Base-by-base conservation (phyloP, 2,329 filamentous ascomycete genomes). In the Hirsutella rhossiliensis region DNA sequence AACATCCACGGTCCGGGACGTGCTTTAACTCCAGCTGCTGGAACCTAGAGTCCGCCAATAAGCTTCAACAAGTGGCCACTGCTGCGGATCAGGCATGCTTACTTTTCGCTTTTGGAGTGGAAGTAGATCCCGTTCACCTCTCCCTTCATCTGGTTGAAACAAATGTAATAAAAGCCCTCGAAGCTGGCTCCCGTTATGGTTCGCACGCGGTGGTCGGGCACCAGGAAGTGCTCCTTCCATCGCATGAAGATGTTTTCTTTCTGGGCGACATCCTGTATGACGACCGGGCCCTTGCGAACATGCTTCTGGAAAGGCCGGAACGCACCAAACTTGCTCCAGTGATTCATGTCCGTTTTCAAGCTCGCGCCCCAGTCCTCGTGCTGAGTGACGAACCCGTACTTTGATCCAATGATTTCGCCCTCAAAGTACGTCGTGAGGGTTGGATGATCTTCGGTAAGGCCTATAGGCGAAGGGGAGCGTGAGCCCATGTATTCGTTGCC, bases 381-480 rank as follows among this genome's bases (percentile, higher is more conserved):
- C 51, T 85, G 79, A 32, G 92, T 98, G 50, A 84, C 77, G 67
- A 98, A 98, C n/a, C 80, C 84, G 66, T 97, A 89, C 60, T 94
- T 94, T 45, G 81, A 82, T 41, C 92, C 92, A 52, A 98, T 96
- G 44, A 98, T 94, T 65, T 98, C 92, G 61, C 90, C 89, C 65
- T 97, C 90, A 56, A 98, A 98, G 62, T 94, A 98, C 1, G 92
- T 98, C 9, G 90, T 97, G 42, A 98, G 72, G n/a, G 89, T 96
- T 12, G 90, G 90, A 61, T 97, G 90, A 64, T 96, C 89, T 59
- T 94, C 84, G 0, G 92, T 97, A 15, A 98, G 72, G 43, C 89
- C 89, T 96, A 52, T 11, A 49, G 9, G n/a, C 11, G 12, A 38
- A 12, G 30, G 19, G 39, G 23, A 28, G 19, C 23, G 9, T 27